Percentiles rank a stretch among this genome's conserved stretches.
Evolutionary conservation across 257 asterid genomes (phyloP).

Genomic region (Rauvolfia tetraphylla): DNA sequence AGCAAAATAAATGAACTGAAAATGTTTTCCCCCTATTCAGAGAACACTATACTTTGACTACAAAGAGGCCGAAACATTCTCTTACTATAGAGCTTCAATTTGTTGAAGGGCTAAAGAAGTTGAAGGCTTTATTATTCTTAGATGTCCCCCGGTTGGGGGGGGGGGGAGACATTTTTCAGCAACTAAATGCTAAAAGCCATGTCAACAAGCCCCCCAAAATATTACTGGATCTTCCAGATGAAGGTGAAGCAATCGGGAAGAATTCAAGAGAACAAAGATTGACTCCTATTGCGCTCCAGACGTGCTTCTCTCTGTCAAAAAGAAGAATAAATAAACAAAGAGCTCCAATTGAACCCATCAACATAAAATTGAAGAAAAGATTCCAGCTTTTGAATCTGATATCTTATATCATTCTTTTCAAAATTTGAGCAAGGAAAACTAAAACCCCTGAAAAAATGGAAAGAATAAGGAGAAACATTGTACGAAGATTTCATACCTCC

Average conservation of each 20-base stretch:
- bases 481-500: conserved; percentile 47
- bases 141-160: too few relatives aligned
- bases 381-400: background rate
- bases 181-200: conserved; percentile 1
- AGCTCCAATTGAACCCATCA: background rate
- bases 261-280: conserved; percentile 72
- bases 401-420: background rate
- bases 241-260: conserved; percentile 7
- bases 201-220: background rate
- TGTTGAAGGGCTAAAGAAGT: background rate
- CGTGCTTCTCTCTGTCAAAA: conserved; percentile 91
- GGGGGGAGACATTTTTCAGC: background rate
- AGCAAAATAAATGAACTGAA: background rate
- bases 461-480: background rate
- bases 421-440: background rate
- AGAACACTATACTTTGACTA: background rate
- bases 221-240: conserved; percentile 4
- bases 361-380: background rate
- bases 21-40: background rate
- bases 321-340: background rate
- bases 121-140: background rate
- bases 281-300: conserved; percentile 75
- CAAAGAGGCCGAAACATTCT: background rate
- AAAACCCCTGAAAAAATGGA: background rate
- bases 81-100: background rate